Evolutionary conservation across 2,329 filamentous ascomycete genomes (phyloP).

Genomic region (Apiospora koreana): DNA sequence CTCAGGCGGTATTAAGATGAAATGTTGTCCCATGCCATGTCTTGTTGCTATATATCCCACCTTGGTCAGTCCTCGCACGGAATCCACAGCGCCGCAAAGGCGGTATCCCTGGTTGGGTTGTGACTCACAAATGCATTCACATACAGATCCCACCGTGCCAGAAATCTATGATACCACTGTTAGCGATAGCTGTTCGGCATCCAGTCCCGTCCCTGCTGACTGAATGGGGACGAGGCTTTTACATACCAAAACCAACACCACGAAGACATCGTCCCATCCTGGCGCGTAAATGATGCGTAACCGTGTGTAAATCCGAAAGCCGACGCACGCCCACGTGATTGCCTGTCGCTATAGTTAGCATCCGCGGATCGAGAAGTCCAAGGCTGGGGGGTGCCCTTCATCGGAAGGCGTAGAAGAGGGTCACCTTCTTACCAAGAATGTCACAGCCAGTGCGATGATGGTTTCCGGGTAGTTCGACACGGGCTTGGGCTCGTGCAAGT

Average conservation of each 20-base stretch:
- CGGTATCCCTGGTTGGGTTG: background rate
- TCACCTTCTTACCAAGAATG: slow-evolving; percentile 15
- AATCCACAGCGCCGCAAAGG: background rate
- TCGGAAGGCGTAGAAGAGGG: background rate
- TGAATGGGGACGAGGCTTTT: no score
- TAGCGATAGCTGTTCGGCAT: background rate
- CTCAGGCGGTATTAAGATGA: slow-evolving; percentile 14
- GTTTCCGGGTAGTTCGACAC: slow-evolving; percentile 21
- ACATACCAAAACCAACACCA: slow-evolving; percentile 20
- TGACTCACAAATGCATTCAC: background rate
- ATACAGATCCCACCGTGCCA: background rate
- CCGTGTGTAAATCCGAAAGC: slow-evolving; percentile 24
- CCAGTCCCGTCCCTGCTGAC: background rate
- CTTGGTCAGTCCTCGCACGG: background rate
- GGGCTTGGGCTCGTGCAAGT: slow-evolving; percentile 23
- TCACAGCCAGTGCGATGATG: slow-evolving; percentile 17
- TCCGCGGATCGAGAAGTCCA: background rate
- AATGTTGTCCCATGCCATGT: slow-evolving; percentile 23
- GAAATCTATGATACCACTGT: background rate
- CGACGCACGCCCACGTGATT: slow-evolving; percentile 18
- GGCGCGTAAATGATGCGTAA: slow-evolving; percentile 20
- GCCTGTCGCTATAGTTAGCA: background rate
- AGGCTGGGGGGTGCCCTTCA: background rate
- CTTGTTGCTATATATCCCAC: slow-evolving; percentile 15
- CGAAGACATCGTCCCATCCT: slow-evolving; percentile 27